Percentiles rank a stretch among this genome's conserved stretches.
These are phyloP conservation scores for Trametes versicolor DNA, from an alignment of 1,284 basidiomycete species.

Conservation along the genomic window DNA sequence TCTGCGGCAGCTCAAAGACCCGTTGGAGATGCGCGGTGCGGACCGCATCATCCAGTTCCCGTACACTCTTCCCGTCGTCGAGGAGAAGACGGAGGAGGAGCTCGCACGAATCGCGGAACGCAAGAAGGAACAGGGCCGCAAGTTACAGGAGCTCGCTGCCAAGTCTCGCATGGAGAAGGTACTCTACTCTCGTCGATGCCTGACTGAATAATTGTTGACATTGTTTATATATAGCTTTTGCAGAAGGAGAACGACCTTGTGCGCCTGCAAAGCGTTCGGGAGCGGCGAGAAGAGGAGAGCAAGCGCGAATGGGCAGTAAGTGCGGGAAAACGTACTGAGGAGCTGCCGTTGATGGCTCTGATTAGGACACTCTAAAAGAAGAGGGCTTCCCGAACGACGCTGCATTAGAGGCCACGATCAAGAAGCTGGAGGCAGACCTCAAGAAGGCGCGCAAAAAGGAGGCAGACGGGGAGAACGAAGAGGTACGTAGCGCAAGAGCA, in stretches of 20 bases:
- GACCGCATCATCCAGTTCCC: conserved; percentile 90
- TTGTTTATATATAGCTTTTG: conserved; percentile 56
- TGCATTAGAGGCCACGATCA: conserved; percentile 47
- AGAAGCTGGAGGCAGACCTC: conserved; percentile 50
- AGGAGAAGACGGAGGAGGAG: conserved; percentile 95
- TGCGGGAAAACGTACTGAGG: conserved; percentile 34
- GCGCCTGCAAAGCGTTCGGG: conserved; percentile 74
- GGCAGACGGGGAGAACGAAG: conserved; percentile 64
- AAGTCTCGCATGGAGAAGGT: conserved; percentile 90
- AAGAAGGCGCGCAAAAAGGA: conserved; percentile 62
- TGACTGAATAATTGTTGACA: not conserved
- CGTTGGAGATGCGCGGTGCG: conserved; percentile 67
- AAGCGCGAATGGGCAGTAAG: conserved; percentile 81
- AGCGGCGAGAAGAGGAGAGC: conserved; percentile 70
- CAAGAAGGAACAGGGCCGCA: conserved; percentile 85
- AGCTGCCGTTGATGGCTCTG: not conserved
- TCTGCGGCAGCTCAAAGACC: conserved; percentile 72
- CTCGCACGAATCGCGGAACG: conserved; percentile 81
- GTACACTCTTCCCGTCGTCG: conserved; percentile 71
- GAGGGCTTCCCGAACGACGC: conserved; percentile 79
- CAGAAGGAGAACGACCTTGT: conserved; percentile 89
- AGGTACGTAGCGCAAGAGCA: conserved; percentile 25
- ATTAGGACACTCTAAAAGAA: conserved; percentile 64
- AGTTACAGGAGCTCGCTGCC: conserved; percentile 93
- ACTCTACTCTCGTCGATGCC: not conserved